phyloP scores from a whole-genome alignment of 108 stramenopile genomes.

The Mediolabrus comicus region DNA sequence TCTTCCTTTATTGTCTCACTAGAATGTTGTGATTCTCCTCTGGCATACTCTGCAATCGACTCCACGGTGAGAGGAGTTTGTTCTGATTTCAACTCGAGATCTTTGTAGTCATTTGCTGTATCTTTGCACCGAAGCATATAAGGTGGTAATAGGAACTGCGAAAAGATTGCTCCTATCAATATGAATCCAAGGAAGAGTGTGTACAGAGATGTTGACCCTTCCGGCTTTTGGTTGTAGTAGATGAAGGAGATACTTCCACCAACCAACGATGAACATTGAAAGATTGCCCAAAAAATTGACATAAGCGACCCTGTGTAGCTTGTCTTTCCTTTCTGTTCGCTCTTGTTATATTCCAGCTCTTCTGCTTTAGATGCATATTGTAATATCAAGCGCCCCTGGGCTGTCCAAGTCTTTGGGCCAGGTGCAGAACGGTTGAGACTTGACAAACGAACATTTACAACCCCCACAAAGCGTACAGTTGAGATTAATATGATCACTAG shows the following conservation, averaged over 20 bases:
- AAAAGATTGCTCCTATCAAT: constrained; percentile 38
- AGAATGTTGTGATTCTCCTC: background rate
- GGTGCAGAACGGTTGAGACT: constrained; percentile 82
- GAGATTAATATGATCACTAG: constrained; percentile 94
- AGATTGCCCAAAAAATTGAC: constrained; percentile 55
- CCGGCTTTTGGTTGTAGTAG: constrained; percentile 35
- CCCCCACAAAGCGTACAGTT: constrained; percentile 84
- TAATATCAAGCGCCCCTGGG: constrained; percentile 52
- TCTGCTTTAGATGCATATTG: constrained; percentile 40
- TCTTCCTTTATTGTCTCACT: constrained; percentile 8
- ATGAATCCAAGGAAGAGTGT: constrained; percentile 49
- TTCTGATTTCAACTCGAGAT: constrained; percentile 21
- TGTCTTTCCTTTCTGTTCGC: background rate
- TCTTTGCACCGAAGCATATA: constrained; percentile 8
- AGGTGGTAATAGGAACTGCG: constrained; percentile 43
- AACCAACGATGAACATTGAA: constrained; percentile 48
- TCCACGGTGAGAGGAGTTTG: constrained; percentile 14
- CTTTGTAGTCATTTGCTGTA: background rate
- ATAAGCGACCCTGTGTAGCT: constrained; percentile 41
- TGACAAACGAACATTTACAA: constrained; percentile 78
- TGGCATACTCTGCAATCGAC: background rate
- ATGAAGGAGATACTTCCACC: constrained; percentile 52
- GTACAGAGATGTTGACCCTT: constrained; percentile 35
- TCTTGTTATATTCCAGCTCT: background rate
- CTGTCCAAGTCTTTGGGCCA: constrained; percentile 83